Evolutionary conservation across 108 stramenopile species (phyloP).

Genomic region (Pelagomonas calceolata): DNA sequence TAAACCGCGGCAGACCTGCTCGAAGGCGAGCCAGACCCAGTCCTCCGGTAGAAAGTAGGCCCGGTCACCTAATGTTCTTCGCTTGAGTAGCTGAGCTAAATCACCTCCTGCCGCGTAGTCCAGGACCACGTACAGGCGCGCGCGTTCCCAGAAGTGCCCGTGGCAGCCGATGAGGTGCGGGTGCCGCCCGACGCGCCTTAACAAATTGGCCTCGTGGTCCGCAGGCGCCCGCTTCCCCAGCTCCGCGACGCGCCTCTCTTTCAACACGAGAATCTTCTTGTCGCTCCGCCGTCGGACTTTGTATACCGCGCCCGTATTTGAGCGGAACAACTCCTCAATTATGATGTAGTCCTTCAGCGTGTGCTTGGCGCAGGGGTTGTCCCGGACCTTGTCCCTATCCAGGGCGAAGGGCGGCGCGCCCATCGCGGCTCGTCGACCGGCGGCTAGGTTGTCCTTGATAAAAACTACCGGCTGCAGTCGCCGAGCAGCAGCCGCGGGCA

Average conservation of each 20-base stretch:
- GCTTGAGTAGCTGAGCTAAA: slow-evolving; percentile 1
- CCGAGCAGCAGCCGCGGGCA: too few relatives aligned
- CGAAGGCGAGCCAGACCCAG: slow-evolving; percentile 4
- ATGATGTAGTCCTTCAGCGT: background rate
- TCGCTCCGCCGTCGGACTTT: background rate
- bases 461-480: too few relatives aligned
- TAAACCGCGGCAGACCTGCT: slow-evolving; percentile 14
- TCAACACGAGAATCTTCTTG: slow-evolving; percentile 2
- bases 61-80: background rate
- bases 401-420: too few relatives aligned
- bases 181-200: slow-evolving; percentile 24
- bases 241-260: slow-evolving; percentile 14
- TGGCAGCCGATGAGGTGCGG: slow-evolving; percentile 39
- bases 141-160: slow-evolving; percentile 31
- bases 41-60: slow-evolving; percentile 4
- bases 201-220: slow-evolving; percentile 8
- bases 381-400: too few relatives aligned
- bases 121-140: slow-evolving; percentile 34
- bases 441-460: too few relatives aligned
- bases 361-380: too few relatives aligned
- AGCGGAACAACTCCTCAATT: background rate
- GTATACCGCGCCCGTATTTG: background rate
- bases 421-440: too few relatives aligned
- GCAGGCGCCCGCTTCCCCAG: background rate
- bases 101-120: slow-evolving; percentile 22